Evolutionary conservation across 2,329 filamentous ascomycete species (phyloP).

Genomic region (Alternaria sp.): DNA sequence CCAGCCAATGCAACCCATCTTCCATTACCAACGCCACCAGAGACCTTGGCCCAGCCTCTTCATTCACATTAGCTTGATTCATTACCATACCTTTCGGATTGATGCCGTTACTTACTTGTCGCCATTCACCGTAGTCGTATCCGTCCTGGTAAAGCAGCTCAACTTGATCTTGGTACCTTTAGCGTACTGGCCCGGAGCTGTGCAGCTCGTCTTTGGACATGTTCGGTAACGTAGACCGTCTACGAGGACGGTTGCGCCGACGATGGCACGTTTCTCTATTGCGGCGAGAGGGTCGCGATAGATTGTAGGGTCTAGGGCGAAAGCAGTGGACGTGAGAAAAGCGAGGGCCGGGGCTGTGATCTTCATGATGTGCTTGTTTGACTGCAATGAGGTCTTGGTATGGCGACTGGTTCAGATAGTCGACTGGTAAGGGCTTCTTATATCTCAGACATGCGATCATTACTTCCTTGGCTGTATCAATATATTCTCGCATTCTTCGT

Average conservation of each 20-base stretch:
- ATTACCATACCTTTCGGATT: too few relatives aligned
- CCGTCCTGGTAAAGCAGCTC: constrained; percentile 8
- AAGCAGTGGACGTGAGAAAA: not conserved
- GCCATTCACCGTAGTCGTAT: constrained; percentile 7
- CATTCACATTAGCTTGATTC: not conserved
- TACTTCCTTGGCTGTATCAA: not conserved
- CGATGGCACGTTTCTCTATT: constrained; percentile 6
- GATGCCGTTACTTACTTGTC: constrained; percentile 8
- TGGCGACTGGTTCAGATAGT: not conserved
- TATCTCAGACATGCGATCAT: not conserved
- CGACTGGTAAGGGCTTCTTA: not conserved
- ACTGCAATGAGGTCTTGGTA: not conserved
- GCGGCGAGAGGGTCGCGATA: not conserved
- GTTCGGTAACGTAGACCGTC: constrained; percentile 14
- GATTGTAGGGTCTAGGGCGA: not conserved
- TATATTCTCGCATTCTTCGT: not conserved
- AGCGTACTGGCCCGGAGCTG: constrained; percentile 10
- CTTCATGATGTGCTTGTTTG: not conserved
- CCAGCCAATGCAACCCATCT: constrained; percentile 9
- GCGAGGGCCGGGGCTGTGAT: not conserved
- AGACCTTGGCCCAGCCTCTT: constrained; percentile 10
- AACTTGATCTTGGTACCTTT: constrained; percentile 12
- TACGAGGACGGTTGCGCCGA: constrained; percentile 8
- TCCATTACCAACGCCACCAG: constrained; percentile 1
- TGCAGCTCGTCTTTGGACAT: constrained; percentile 14